Base-by-base conservation (phyloP, 1,139 yeast species). In the Yamadazyma diospyri region DNA sequence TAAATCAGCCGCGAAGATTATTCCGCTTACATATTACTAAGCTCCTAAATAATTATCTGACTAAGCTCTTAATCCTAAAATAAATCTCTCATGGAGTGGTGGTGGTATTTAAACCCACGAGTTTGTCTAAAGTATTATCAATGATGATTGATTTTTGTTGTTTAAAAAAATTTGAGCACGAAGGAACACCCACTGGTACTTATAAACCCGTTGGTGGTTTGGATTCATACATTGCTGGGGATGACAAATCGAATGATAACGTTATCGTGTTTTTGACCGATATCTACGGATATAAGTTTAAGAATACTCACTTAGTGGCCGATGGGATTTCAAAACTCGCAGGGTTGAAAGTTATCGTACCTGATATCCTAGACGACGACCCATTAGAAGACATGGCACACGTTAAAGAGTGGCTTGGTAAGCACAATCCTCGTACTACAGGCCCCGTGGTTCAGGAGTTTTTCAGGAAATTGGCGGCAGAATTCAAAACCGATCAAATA, bases 341-440 rank as follows among this genome's bases (percentile, higher is more conserved):
- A 11, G 81, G 81, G 14, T 82, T 70, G 61, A 71, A 68, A 27
- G 89, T 82, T 1, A 61, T 81, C 34, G 59, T 81, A 25, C 94
- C 94, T 8, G 95, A 86, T 53, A 67, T 84, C 39, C 66, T 84
- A 42, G 51, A 71, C 18, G 76, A 73, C 25, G 92, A 82, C 35
- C 61, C 69, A 23, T 53, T 64, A 22, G 32, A 26, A 2, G 69
- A 64, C 32, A 46, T 73, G 26, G 16, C 25, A 2, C 19, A 23
- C 21, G 28, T 29, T 16, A 48, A 45, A 5, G 68, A 64, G 31
- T 86, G 94, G 94, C 40, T 73, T 20, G 49, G 50, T 4, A 60
- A 56, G 2, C 95, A 86, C 61, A 35, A 58, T 5, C 53, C 66
- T 4, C 79, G 64, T 11, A 50, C 53, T 19, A 71, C 78, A 7